A percentile compares a stretch with the other conserved stretches of the same genome.
Evolutionary conservation across 2,329 filamentous ascomycete genomes (phyloP).

Genomic region (Harringtonia aguacate): DNA sequence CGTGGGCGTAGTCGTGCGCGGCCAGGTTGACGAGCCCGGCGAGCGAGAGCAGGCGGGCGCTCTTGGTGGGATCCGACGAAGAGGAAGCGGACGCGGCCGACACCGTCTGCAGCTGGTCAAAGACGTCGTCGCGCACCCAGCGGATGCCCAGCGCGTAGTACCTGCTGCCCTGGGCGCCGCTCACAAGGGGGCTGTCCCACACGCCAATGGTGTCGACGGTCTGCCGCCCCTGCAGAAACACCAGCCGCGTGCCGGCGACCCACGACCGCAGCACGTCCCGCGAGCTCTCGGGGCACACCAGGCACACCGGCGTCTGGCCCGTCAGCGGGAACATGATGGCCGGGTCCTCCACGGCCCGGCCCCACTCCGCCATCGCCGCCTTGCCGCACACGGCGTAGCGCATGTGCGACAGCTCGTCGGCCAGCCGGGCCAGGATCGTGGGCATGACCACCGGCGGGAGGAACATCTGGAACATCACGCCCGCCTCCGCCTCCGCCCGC

Average conservation of each 20-base stretch:
- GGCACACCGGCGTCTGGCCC: constrained; percentile 12
- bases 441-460: constrained; percentile 18
- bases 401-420: constrained; percentile 27
- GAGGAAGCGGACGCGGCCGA: background rate
- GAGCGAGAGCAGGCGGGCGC: constrained; percentile 20
- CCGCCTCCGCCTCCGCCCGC: too few relatives aligned
- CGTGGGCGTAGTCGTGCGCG: constrained; percentile 19
- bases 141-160: constrained; percentile 25
- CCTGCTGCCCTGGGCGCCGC: constrained; percentile 15
- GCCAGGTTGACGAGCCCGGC: constrained; percentile 22
- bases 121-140: constrained; percentile 17
- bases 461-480: background rate
- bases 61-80: too few relatives aligned
- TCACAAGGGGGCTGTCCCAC: background rate
- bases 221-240: constrained; percentile 15
- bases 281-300: constrained; percentile 28
- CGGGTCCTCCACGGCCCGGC: constrained; percentile 10
- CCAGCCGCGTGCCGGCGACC: constrained; percentile 25
- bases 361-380: constrained; percentile 33
- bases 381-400: constrained; percentile 36
- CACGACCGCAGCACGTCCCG: constrained; percentile 27
- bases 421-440: constrained; percentile 28
- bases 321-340: constrained; percentile 15
- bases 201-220: constrained; percentile 29
- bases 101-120: constrained; percentile 15